Base-by-base conservation (phyloP, 169 alveolate species). In the Theileria equi region DNA sequence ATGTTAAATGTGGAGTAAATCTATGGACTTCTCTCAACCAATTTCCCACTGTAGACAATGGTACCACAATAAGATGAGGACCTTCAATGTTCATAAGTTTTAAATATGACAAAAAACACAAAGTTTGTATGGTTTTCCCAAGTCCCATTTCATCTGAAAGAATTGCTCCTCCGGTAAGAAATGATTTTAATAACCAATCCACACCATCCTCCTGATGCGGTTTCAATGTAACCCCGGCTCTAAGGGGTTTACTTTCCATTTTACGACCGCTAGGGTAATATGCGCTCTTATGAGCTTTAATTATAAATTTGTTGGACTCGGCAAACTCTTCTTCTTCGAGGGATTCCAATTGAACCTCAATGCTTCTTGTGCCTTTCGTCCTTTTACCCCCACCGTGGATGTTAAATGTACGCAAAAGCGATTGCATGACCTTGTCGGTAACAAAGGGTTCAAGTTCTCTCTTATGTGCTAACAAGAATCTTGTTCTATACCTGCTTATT, bases 1-100 rank as follows among this genome's bases (percentile, higher is more conserved):
- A 76, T 2, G 94, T 88, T 34, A 93, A 87, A 6, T 91, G 92
- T 1, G 97, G 95, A 5, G 94, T 88, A 65, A 93, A 93, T 36
- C 95, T 82, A 19, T 91, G 94, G 19, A 86, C 83, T 64, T 96
- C 99, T 45, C 96, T 90, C 63, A 92, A 85, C 99, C 99, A 96
- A 80, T 96, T 95, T 50, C 97, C 97, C 17, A 95, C 95, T 4
- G 97, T 93, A 7, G 95, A 92, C 58, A 92, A 86, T 1, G 99
- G 99, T 1, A 93, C 99, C 11, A 96, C 96, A 43, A 96, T 93
- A 72, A 96, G 76, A 83, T 93, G 97, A 2, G 98, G 98, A 13
- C 94, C 97, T 81, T 78, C 91, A 35, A 67, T 89, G 57, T 84
- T 92, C 80, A 85, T 79, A 66, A 82, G 72, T 70, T 83, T 89